These are phyloP conservation scores for Podospora conica DNA, from an alignment of 495 filamentous ascomycete species.

Conservation along the genomic window DNA sequence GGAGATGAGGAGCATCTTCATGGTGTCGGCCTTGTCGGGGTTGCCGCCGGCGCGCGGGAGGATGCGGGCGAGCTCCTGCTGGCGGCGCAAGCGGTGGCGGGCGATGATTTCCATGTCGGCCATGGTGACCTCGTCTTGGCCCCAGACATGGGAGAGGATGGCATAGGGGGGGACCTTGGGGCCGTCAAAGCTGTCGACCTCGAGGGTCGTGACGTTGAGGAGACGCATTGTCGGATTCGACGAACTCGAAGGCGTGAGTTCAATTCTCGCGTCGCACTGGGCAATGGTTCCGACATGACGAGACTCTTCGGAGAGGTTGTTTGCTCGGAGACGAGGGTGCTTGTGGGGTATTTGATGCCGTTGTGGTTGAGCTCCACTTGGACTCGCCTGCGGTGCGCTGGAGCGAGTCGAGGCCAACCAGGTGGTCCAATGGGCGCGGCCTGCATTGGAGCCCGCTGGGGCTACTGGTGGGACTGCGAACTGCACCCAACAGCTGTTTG, in stretches of 20 bases:
- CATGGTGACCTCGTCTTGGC: conserved; percentile 29
- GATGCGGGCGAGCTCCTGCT: not conserved
- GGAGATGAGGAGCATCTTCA: conserved; percentile 22
- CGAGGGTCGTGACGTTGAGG: conserved; percentile 30
- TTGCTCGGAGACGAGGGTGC: not conserved
- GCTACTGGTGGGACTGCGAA: not conserved
- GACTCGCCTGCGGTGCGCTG: conserved; percentile 6
- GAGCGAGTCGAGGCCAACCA: conserved; percentile 15
- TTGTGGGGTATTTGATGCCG: not conserved
- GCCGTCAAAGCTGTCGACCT: conserved; percentile 30
- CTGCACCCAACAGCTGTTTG: not conserved
- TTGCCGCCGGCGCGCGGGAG: not conserved
- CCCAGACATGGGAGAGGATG: conserved; percentile 43
- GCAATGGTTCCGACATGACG: not conserved
- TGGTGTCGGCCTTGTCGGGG: conserved; percentile 16
- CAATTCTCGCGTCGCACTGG: not conserved
- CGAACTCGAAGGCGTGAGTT: not conserved
- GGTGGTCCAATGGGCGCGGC: conserved; percentile 18
- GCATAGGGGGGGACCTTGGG: conserved; percentile 33
- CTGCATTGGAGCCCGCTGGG: not conserved
- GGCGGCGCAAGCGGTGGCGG: conserved; percentile 10
- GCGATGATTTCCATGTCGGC: conserved; percentile 19
- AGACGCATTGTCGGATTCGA: conserved; percentile 33
- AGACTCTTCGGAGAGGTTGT: not conserved
- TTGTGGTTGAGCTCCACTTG: not conserved